Evolutionary conservation across 2,329 filamentous ascomycete genomes (phyloP).

Genomic region (Xylariaceae sp.): DNA sequence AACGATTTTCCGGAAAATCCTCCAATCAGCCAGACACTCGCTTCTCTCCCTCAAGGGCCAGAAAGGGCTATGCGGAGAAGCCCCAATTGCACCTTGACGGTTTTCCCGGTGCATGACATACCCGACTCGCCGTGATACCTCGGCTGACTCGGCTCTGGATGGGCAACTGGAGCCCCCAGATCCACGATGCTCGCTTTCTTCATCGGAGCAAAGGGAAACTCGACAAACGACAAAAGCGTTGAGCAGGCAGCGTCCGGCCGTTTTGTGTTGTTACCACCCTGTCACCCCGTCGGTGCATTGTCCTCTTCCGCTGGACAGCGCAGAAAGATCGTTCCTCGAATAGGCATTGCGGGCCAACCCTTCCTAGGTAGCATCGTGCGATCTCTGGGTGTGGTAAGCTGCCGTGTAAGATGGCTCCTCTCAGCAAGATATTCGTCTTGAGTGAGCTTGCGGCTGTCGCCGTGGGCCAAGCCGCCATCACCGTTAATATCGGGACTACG

Average conservation of each 20-base stretch:
- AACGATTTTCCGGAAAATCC: background rate
- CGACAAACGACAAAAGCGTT: background rate
- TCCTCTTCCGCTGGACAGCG: background rate
- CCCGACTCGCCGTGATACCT: no score
- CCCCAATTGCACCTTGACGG: no score
- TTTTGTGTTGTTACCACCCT: background rate
- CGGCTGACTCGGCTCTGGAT: background rate
- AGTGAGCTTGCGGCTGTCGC: constrained; percentile 11
- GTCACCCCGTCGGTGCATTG: background rate
- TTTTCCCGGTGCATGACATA: no score
- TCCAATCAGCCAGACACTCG: background rate
- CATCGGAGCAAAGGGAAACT: background rate
- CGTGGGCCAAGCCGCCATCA: constrained; percentile 26
- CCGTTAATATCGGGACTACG: constrained; percentile 26
- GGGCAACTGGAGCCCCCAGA: background rate
- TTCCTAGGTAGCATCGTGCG: no score
- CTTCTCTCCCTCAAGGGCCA: no score
- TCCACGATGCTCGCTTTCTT: background rate
- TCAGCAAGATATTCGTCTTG: constrained; percentile 6
- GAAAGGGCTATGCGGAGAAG: no score
- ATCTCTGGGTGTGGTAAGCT: background rate
- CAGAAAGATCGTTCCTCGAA: background rate
- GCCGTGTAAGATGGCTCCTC: constrained; percentile 3
- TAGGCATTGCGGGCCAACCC: background rate
- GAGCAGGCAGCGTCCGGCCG: background rate